Conservation (phyloP, 805 yeast species). For the Starmerella roubikii region DNA sequence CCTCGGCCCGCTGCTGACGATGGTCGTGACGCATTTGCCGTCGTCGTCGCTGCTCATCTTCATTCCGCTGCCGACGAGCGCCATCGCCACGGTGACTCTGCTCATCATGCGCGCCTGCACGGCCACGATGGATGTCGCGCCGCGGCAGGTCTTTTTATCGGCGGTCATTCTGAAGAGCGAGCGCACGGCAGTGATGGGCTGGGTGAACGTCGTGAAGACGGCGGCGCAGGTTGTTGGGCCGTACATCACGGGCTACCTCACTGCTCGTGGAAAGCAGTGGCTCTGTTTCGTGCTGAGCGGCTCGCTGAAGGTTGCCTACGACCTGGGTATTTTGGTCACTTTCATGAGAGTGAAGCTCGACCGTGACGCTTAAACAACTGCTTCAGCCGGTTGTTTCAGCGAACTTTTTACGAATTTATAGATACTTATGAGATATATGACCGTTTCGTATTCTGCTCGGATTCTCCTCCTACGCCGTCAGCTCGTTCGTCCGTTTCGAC, state of each 20-base stretch:
- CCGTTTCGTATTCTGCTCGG: too few species aligned
- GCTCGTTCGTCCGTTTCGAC: too few species aligned
- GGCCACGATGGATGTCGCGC: constrained; percentile 77
- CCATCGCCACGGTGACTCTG: constrained; percentile 35
- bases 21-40: constrained; percentile 61
- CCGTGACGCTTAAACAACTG: constrained; percentile 7
- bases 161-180: constrained; percentile 51
- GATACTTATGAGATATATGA: too few species aligned
- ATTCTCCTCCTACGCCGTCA: too few species aligned
- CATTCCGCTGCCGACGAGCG: constrained; percentile 36
- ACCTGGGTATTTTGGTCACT: constrained; percentile 23
- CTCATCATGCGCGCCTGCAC: constrained; percentile 47
- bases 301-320: constrained; percentile 25
- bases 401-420: too few species aligned
- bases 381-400: too few species aligned
- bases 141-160: constrained; percentile 67
- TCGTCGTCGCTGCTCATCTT: constrained; percentile 47
- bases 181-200: constrained; percentile 66
- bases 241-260: constrained; percentile 55
- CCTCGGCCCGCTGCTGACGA: constrained; percentile 67
- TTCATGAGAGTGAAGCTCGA: constrained; percentile 14
- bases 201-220: constrained; percentile 74
- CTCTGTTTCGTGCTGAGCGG: constrained; percentile 27
- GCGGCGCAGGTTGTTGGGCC: constrained; percentile 73
- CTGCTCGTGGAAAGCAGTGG: constrained; percentile 29